Evolutionary conservation across 73 alveolate genomes (phyloP).

Genomic region (Paramecium biaurelia): DNA sequence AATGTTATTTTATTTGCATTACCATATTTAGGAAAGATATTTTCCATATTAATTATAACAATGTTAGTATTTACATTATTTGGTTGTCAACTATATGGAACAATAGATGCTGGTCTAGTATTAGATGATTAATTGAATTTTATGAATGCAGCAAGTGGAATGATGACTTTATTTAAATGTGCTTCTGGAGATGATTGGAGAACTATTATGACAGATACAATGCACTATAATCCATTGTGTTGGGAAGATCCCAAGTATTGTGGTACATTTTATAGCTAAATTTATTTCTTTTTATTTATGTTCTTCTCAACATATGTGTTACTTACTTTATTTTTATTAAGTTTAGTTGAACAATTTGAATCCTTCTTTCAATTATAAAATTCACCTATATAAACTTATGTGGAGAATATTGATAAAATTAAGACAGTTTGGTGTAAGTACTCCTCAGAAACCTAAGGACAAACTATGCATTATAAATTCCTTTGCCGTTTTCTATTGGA

Average conservation of each 20-base stretch:
- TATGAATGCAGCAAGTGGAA: background rate
- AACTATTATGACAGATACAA: slow-evolving; percentile 42
- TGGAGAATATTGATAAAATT: slow-evolving; percentile 23
- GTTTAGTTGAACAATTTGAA: slow-evolving; percentile 34
- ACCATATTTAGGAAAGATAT: background rate
- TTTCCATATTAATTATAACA: background rate
- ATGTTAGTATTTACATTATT: slow-evolving; percentile 1
- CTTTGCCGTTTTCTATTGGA: background rate
- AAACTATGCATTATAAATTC: slow-evolving; percentile 17
- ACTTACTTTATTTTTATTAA: background rate
- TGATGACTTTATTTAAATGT: slow-evolving; percentile 28
- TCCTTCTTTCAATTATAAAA: background rate
- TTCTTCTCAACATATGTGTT: slow-evolving; percentile 1
- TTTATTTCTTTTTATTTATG: slow-evolving; percentile 8
- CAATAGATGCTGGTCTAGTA: slow-evolving; percentile 28
- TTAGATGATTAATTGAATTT: slow-evolving; percentile 24
- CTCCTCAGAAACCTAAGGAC: slow-evolving; percentile 8
- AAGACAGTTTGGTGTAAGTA: slow-evolving; percentile 38
- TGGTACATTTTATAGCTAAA: background rate
- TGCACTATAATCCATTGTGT: slow-evolving; percentile 20
- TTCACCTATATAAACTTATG: background rate
- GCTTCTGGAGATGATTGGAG: slow-evolving; percentile 38
- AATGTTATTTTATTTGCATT: slow-evolving; percentile 4
- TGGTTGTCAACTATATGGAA: slow-evolving; percentile 14
- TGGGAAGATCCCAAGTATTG: slow-evolving; percentile 21